Evolutionary conservation across 306 rosid species (phyloP), one percentile per base, ranked within the genome.

Genomic region (Cucumis cinereus): DNA sequence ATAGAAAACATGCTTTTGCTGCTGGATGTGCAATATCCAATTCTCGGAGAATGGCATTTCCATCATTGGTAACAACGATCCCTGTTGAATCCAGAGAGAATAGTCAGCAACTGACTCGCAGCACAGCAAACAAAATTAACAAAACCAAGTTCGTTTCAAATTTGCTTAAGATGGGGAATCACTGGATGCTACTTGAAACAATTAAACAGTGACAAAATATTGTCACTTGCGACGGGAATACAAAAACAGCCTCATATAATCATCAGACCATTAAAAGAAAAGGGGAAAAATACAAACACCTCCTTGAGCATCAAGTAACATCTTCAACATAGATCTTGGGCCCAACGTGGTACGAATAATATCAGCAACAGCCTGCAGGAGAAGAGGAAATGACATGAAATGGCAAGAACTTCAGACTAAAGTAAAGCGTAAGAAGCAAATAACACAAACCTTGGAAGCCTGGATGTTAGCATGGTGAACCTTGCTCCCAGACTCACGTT

Each of bases 21-120:
- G 99, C 99, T 10, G 99, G 99, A 74, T 95, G 99, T 33, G 99
- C 95, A 80, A 95, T 28, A 85, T 95, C 99, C 78, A 95, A 77
- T 79, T 95, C 99, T 57, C 99, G 90, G 80, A 95, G 83, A 80
- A 95, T 95, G 43, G 99, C 93, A 87, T 95, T 95, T 52, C 99
- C 99, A 84, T 95, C 99, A 78, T 95, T 95, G 19, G 99, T 95
- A 69, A 95, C 99, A 56, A 95, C 99, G 47, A 95, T 95, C 61
- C 98, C 98, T 94, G 85, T 70, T 49, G 69, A 59, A 74, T 72
- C 77, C 33, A 22, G 13, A 41, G 36, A 68, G 35, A 68, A 35
- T 22, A 68, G 19, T 68, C 35, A 68, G 74, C 12, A 41, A 38
- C 30, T 35, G 47, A 63, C 23, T 35, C 20, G 23, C 4, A 63